Evolutionary conservation across 2,329 filamentous ascomycete genomes (phyloP).

Genomic region (Hymenoscyphus albidus): DNA sequence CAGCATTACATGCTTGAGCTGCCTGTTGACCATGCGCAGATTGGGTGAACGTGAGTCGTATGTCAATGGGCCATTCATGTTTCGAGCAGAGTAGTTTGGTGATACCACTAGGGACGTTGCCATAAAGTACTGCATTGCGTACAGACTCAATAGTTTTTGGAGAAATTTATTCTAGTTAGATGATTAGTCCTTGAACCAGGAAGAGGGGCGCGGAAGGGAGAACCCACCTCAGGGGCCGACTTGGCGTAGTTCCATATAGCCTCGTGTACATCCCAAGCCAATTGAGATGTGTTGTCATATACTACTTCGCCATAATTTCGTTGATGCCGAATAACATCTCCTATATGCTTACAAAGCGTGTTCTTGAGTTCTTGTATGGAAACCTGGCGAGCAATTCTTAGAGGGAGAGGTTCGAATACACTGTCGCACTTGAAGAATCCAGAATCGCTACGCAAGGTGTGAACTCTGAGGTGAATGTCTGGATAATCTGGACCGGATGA

Average conservation of each 20-base stretch:
- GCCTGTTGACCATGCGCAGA: not conserved
- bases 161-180: not conserved
- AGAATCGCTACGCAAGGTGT: not conserved
- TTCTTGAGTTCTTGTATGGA: not conserved
- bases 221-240: not conserved
- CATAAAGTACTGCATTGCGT: not conserved
- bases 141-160: not conserved
- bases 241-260: not conserved
- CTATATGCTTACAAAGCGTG: not conserved
- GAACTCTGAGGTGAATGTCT: not conserved
- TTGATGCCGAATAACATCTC: not conserved
- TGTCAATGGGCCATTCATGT: not conserved
- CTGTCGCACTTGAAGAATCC: not conserved
- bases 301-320: not conserved
- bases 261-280: not conserved
- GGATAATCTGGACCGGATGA: not conserved
- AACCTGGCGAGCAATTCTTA: not conserved
- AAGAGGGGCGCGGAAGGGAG: not conserved
- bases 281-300: not conserved
- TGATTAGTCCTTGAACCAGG: not conserved
- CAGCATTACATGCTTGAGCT: not conserved
- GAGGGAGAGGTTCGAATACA: not conserved
- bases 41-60: not conserved
- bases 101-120: not conserved
- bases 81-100: not conserved